Evolutionary conservation across 2,329 filamentous ascomycete genomes (phyloP).

Genomic region (Penicillium sp.): DNA sequence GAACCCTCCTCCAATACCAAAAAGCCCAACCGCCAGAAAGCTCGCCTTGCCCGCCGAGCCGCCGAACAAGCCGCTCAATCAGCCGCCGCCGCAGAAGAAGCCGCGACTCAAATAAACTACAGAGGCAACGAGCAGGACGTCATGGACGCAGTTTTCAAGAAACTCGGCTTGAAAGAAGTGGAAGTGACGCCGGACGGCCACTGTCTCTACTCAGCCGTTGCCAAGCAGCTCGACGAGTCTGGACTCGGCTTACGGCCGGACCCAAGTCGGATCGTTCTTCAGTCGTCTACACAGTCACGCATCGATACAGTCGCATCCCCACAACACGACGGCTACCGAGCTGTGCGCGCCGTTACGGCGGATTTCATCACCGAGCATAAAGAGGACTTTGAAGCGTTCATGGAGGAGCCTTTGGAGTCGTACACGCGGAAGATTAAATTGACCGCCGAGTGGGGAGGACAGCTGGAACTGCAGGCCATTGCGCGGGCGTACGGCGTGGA

Average conservation of each 20-base stretch:
- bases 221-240: constrained; percentile 71
- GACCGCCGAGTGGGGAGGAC: constrained; percentile 94
- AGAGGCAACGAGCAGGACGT: constrained; percentile 68
- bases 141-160: constrained; percentile 69
- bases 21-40: constrained; percentile 90
- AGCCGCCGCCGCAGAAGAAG: constrained; percentile 72
- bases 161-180: constrained; percentile 68
- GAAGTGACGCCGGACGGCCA: constrained; percentile 89
- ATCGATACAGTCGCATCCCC: constrained; percentile 37
- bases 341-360: constrained; percentile 71
- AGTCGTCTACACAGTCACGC: constrained; percentile 32
- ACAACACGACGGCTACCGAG: constrained; percentile 59
- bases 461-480: constrained; percentile 84
- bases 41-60: constrained; percentile 82
- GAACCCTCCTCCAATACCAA: constrained; percentile 43
- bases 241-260: constrained; percentile 41
- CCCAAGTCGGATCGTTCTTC: constrained; percentile 36
- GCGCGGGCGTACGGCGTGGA: constrained; percentile 76
- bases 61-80: constrained; percentile 76
- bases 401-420: constrained; percentile 74
- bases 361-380: constrained; percentile 72
- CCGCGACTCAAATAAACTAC: constrained; percentile 71
- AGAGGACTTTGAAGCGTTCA: constrained; percentile 82
- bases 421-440: constrained; percentile 78
- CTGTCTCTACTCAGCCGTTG: constrained; percentile 89